A percentile compares a stretch with the other conserved stretches of the same genome.
Conservation (phyloP, 148 eudicot genomes). For the Chenopodium album region DNA sequence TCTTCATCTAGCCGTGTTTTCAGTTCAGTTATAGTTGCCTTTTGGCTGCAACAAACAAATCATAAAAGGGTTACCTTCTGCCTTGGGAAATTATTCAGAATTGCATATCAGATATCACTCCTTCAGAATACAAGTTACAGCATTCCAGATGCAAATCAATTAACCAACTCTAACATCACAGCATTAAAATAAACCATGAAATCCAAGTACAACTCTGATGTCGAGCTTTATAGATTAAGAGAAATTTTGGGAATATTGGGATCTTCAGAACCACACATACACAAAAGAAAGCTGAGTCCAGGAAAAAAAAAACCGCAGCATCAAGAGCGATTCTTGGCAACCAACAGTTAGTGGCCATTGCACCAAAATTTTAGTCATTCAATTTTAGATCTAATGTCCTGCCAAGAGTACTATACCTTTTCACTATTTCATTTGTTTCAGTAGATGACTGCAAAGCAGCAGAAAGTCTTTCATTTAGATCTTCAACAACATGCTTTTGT, state of each 20-base stretch:
- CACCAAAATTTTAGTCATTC: background rate
- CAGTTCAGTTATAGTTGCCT: conserved; percentile 69
- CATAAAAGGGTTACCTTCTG: conserved; percentile 14
- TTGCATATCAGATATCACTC: conserved; percentile 13
- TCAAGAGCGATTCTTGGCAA: background rate
- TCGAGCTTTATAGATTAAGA: background rate
- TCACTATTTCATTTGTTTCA: conserved; percentile 83
- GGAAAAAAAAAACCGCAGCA: background rate
- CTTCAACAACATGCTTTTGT: conserved; percentile 75
- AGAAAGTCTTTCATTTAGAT: conserved; percentile 68
- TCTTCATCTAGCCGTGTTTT: conserved; percentile 78
- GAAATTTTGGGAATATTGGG: background rate
- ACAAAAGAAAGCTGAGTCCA: background rate
- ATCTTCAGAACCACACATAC: background rate
- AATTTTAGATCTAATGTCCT: background rate
- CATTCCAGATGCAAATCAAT: conserved; percentile 4
- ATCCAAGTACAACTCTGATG: background rate
- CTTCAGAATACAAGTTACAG: background rate
- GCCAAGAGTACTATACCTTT: conserved; percentile 39
- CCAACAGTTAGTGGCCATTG: background rate
- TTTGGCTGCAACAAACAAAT: conserved; percentile 60
- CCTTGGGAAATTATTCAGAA: background rate
- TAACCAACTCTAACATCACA: background rate
- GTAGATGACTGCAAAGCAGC: conserved; percentile 74
- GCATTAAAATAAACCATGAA: background rate